These are phyloP conservation scores for Ambrosiella xylebori DNA, from an alignment of 2,329 filamentous ascomycete species.

Conservation along the genomic window DNA sequence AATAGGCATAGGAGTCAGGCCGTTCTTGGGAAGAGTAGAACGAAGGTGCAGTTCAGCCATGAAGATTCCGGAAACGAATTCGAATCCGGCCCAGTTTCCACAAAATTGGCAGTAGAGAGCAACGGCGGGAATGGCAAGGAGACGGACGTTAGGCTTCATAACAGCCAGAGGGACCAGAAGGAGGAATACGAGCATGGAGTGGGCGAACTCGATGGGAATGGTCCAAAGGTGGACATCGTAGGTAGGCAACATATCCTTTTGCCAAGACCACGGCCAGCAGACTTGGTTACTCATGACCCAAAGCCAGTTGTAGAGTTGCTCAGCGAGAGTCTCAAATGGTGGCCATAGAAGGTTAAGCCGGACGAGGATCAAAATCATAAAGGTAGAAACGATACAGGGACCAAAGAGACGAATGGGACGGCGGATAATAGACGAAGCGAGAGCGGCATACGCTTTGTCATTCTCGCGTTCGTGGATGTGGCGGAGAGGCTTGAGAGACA, in stretches of 20 bases:
- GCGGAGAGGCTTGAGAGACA: slow-evolving; percentile 36
- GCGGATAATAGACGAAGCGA: slow-evolving; percentile 35
- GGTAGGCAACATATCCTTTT: slow-evolving; percentile 9
- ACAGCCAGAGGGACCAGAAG: slow-evolving; percentile 32
- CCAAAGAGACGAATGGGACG: slow-evolving; percentile 34
- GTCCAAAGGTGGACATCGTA: slow-evolving; percentile 47
- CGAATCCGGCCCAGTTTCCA: slow-evolving; percentile 13
- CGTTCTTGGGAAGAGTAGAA: slow-evolving; percentile 12
- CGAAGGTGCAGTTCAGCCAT: slow-evolving; percentile 38
- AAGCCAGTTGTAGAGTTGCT: slow-evolving; percentile 30
- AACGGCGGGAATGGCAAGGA: slow-evolving; percentile 25
- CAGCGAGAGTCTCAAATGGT: slow-evolving; percentile 12
- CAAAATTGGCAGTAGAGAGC: slow-evolving; percentile 23
- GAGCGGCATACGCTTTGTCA: slow-evolving; percentile 14
- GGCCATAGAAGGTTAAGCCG: slow-evolving; percentile 15
- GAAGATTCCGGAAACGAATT: slow-evolving; percentile 35
- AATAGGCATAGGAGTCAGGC: slow-evolving; percentile 5
- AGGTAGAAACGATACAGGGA: slow-evolving; percentile 32
- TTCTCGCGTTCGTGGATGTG: slow-evolving; percentile 16
- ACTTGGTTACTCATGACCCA: slow-evolving; percentile 17
- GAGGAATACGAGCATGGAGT: slow-evolving; percentile 40
- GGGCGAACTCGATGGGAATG: slow-evolving; percentile 42
- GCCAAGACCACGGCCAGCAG: slow-evolving; percentile 15
- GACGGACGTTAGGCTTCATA: slow-evolving; percentile 26
- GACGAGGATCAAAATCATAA: slow-evolving; percentile 26